A percentile compares a stretch with the other conserved stretches of the same genome.
These are phyloP conservation scores for Phaeotremella fagi DNA, from an alignment of 768 basidiomycete species.

Conservation along the genomic window DNA sequence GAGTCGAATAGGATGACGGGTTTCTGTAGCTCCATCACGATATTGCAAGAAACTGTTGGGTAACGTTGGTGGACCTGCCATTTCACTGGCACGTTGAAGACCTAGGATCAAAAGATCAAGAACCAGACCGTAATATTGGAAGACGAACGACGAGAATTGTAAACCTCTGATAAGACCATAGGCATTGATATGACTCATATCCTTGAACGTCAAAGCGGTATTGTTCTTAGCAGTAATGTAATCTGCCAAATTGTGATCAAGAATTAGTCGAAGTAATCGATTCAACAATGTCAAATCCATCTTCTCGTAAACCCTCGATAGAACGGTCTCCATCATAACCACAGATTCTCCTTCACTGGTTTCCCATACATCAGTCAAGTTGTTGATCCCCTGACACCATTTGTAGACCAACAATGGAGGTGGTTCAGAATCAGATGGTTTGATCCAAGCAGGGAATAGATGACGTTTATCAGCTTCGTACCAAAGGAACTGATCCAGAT, in stretches of 20 bases:
- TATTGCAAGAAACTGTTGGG: conserved; percentile 99
- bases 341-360: conserved; percentile 96
- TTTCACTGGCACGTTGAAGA: conserved; percentile 95
- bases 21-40: conserved; percentile 90
- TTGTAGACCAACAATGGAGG: conserved; percentile 96
- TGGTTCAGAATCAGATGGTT: conserved; percentile 94
- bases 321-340: conserved; percentile 97
- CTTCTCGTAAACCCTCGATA: conserved; percentile 98
- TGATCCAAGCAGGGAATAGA: conserved; percentile 98
- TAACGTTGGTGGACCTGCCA: conserved; percentile 96
- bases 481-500: conserved; percentile 96
- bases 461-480: conserved; percentile 99
- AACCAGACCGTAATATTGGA: conserved; percentile 96
- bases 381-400: conserved; percentile 99
- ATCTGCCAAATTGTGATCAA: conserved; percentile 97
- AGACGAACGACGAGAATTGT: conserved; percentile 97
- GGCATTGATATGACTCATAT: conserved; percentile 97
- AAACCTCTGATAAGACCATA: conserved; percentile 95
- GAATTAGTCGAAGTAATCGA: conserved; percentile 86
- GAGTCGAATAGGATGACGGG: conserved; percentile 92
- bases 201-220: conserved; percentile 85
- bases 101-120: conserved; percentile 93
- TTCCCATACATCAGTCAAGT: conserved; percentile 97
- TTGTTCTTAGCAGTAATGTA: conserved; percentile 99
- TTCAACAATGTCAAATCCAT: conserved; percentile 94